Evolutionary conservation across 768 basidiomycete genomes (phyloP).

Genomic region (Rhizopogon vesiculosus): DNA sequence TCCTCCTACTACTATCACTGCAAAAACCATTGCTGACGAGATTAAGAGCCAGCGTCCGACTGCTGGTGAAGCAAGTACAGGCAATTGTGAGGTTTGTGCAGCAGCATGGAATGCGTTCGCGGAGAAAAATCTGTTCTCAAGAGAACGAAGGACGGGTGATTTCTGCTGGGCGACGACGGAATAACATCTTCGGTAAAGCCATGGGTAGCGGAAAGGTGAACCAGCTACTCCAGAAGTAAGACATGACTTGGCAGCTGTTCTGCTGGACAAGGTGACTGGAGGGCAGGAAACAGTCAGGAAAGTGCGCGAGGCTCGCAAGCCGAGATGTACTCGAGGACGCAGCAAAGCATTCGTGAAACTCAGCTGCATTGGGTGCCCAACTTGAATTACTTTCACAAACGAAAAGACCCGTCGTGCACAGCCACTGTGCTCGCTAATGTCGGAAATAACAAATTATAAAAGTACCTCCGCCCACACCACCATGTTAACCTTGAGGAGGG

Average conservation of each 20-base stretch:
- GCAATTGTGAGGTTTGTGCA: slow-evolving; percentile 30
- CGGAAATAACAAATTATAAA: background rate
- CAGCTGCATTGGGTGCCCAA: slow-evolving; percentile 12
- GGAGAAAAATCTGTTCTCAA: slow-evolving; percentile 37
- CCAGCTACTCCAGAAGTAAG: background rate
- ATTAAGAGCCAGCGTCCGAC: slow-evolving; percentile 84
- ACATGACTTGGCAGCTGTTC: background rate
- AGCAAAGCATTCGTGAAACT: slow-evolving; percentile 14
- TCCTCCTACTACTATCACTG: slow-evolving; percentile 92
- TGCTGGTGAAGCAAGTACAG: slow-evolving; percentile 58
- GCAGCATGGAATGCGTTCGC: slow-evolving; percentile 19
- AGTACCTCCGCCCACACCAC: slow-evolving; percentile 5
- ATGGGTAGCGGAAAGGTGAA: slow-evolving; percentile 4
- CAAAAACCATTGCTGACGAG: slow-evolving; percentile 83
- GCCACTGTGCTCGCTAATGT: background rate
- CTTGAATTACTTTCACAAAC: background rate
- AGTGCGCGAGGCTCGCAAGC: background rate
- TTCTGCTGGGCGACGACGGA: background rate
- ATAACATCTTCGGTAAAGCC: slow-evolving; percentile 3
- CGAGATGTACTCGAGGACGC: slow-evolving; percentile 11
- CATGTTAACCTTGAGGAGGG: slow-evolving; percentile 33
- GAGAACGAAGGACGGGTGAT: slow-evolving; percentile 9
- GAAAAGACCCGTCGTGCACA: background rate
- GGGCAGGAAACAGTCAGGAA: background rate
- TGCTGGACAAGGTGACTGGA: background rate